phyloP scores from a whole-genome alignment of 2,329 filamentous ascomycete genomes.

The Epicoccum nigrum region DNA sequence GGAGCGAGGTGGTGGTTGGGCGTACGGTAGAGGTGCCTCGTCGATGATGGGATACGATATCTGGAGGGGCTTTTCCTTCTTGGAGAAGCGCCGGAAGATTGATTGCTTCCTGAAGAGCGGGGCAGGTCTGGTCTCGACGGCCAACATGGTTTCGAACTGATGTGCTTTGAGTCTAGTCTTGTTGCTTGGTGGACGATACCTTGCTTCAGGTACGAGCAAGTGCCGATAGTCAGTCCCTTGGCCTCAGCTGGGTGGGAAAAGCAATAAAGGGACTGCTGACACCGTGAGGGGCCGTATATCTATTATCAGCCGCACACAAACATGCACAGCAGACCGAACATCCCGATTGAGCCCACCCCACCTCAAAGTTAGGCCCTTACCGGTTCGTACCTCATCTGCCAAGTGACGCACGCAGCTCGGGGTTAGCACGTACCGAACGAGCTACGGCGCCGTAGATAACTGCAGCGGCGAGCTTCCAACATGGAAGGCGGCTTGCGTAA shows the following conservation, averaged over 20 bases:
- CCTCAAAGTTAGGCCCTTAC: no score
- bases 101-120: conserved; percentile 23
- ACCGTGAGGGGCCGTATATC: conserved; percentile 11
- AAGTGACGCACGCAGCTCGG: conserved; percentile 8
- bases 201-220: conserved; percentile 11
- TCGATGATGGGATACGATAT: conserved; percentile 13
- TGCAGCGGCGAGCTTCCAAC: neutral
- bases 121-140: conserved; percentile 19
- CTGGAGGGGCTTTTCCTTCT: conserved; percentile 7
- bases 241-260: conserved; percentile 1
- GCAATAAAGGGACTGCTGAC: conserved; percentile 3
- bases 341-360: conserved; percentile 11
- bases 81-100: conserved; percentile 28
- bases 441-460: conserved; percentile 1
- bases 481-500: conserved; percentile 3
- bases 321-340: neutral
- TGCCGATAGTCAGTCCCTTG: conserved; percentile 3
- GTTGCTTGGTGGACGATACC: neutral
- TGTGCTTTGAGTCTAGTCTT: neutral
- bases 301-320: no score
- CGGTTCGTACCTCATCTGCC: conserved; percentile 9
- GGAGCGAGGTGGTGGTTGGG: conserved; percentile 1
- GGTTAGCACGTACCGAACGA: conserved; percentile 1
- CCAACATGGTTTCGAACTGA: conserved; percentile 16
- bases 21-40: neutral